Evolutionary conservation across 495 filamentous ascomycete genomes (phyloP).

Genomic region (Mycothermus thermophilus): DNA sequence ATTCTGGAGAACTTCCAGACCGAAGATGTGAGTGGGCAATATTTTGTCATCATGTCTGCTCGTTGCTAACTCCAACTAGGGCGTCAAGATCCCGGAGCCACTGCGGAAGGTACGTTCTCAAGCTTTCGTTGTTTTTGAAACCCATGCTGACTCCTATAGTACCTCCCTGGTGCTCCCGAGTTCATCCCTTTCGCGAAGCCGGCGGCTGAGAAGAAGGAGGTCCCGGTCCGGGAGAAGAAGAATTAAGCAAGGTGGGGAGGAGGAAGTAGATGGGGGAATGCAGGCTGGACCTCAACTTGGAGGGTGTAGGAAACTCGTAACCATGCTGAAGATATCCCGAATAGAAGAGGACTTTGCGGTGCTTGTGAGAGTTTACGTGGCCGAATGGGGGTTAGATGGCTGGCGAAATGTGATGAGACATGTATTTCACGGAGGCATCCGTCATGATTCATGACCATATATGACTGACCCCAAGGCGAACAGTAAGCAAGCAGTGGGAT

Average conservation of each 20-base stretch:
- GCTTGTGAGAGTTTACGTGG: background rate
- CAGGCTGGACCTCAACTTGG: no score
- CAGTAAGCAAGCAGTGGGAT: no score
- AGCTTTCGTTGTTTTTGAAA: no score
- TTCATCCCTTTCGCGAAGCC: slow-evolving; percentile 60
- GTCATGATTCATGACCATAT: background rate
- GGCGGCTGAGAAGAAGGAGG: slow-evolving; percentile 29
- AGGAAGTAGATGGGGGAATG: no score
- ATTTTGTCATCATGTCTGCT: slow-evolving; percentile 6
- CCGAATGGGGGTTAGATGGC: background rate
- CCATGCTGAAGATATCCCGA: background rate
- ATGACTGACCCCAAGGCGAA: no score
- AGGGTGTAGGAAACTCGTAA: no score
- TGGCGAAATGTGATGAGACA: background rate
- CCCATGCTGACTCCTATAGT: slow-evolving; percentile 30
- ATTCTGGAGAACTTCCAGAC: slow-evolving; percentile 94
- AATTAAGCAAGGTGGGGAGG: no score
- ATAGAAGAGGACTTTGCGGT: background rate
- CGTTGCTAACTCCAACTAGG: slow-evolving; percentile 29
- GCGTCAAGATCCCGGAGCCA: slow-evolving; percentile 72
- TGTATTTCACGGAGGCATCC: background rate
- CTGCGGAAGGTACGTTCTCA: slow-evolving; percentile 41
- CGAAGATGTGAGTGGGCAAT: slow-evolving; percentile 62
- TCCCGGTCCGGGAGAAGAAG: slow-evolving; percentile 16
- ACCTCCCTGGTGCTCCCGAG: slow-evolving; percentile 75